These are phyloP conservation scores for Fusarium tuaranense DNA, from an alignment of 2,329 filamentous ascomycete species.

Conservation along the genomic window DNA sequence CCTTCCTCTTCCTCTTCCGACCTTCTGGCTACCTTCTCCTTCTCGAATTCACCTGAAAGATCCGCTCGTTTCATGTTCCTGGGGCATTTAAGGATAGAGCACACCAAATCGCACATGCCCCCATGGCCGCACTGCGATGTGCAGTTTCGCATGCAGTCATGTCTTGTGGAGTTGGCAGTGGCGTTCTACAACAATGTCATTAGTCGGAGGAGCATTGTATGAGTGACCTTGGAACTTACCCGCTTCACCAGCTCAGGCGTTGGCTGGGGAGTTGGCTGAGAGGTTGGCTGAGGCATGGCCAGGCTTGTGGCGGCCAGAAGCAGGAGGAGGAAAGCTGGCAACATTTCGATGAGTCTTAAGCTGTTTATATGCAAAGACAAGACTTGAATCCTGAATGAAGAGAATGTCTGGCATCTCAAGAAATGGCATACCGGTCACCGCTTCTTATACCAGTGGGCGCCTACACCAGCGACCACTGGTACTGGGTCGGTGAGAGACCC, in stretches of 20 bases:
- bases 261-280: neutral
- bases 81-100: neutral
- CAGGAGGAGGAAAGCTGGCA: neutral
- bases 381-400: neutral
- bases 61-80: neutral
- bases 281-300: neutral
- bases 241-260: neutral
- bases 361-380: neutral
- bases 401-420: neutral
- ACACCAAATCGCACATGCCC: neutral
- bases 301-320: neutral
- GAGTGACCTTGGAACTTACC: neutral
- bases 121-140: neutral
- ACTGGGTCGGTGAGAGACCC: neutral
- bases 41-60: neutral
- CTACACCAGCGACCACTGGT: neutral
- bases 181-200: neutral
- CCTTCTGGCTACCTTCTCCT: neutral
- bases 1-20: neutral
- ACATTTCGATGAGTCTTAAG: neutral
- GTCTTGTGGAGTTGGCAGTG: neutral
- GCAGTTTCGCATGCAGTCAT: neutral
- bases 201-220: neutral
- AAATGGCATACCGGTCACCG: neutral
- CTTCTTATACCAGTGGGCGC: neutral